These are phyloP conservation scores for Poa annua DNA, from an alignment of 176 grass and related monocot species.

Conservation along the genomic window DNA sequence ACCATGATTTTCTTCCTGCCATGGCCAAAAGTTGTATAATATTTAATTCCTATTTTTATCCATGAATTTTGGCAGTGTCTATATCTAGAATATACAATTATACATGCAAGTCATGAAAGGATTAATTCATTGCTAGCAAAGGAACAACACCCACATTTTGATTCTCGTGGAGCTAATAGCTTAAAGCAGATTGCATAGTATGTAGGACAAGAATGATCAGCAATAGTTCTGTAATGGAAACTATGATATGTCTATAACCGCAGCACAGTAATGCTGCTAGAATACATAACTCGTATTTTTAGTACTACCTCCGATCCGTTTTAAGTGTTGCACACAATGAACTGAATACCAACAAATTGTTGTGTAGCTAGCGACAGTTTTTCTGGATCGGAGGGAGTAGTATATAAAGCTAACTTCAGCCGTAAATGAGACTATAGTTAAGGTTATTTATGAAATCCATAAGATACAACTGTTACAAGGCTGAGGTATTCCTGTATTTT, in stretches of 20 bases:
- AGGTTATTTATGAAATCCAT: not conserved
- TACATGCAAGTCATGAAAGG: conserved; percentile 1
- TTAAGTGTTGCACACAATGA: too few species aligned
- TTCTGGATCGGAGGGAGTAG: too few species aligned
- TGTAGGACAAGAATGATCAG: not conserved
- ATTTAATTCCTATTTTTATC: conserved; percentile 14
- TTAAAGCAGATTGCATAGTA: conserved; percentile 15
- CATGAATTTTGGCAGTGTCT: not conserved
- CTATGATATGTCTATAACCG: not conserved
- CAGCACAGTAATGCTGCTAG: not conserved
- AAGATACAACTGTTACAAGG: not conserved
- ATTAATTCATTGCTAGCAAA: conserved; percentile 7
- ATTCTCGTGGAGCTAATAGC: not conserved
- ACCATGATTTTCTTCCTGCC: not conserved
- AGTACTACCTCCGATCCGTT: too few species aligned
- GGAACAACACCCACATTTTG: not conserved
- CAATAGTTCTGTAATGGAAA: conserved; percentile 9
- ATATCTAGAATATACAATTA: not conserved
- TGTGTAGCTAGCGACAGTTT: too few species aligned
- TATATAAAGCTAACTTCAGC: not conserved
- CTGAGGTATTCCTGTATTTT: not conserved
- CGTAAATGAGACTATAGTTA: not conserved
- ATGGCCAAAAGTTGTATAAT: not conserved
- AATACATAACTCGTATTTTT: not conserved
- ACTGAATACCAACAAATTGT: too few species aligned